phyloP scores from a whole-genome alignment of 2,329 filamentous ascomycete genomes.

The Fusarium nurragi region DNA sequence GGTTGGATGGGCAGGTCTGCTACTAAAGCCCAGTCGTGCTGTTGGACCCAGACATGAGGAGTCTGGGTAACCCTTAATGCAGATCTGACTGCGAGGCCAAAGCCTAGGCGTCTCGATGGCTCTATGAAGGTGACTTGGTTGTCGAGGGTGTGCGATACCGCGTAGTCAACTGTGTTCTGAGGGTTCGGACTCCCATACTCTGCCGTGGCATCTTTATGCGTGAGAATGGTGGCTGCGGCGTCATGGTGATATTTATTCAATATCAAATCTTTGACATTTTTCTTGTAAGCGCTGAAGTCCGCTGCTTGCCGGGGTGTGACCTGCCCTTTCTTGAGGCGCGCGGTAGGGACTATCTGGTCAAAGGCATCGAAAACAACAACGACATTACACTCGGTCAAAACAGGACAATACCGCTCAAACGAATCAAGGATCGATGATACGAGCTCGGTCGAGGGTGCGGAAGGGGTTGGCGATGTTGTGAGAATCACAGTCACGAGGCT shows the following conservation, averaged over 20 bases:
- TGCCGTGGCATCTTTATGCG: slow-evolving; percentile 46
- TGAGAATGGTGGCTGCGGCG: not conserved
- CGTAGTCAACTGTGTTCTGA: slow-evolving; percentile 51
- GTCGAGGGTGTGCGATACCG: slow-evolving; percentile 49
- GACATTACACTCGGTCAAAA: slow-evolving; percentile 54
- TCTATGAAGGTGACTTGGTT: slow-evolving; percentile 60
- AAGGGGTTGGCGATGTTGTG: slow-evolving; percentile 66
- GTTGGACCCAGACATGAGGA: slow-evolving; percentile 66
- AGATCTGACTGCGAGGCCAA: slow-evolving; percentile 63
- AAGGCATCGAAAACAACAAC: slow-evolving; percentile 64
- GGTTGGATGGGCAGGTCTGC: slow-evolving; percentile 55
- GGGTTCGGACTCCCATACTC: slow-evolving; percentile 57
- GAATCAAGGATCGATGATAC: slow-evolving; percentile 58
- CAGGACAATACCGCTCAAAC: slow-evolving; percentile 55
- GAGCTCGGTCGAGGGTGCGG: slow-evolving; percentile 62
- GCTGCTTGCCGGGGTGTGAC: slow-evolving; percentile 58
- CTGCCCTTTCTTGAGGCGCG: slow-evolving; percentile 63
- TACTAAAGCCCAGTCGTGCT: slow-evolving; percentile 65
- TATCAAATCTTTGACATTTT: slow-evolving; percentile 56
- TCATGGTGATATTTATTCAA: slow-evolving; percentile 28
- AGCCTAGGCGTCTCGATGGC: slow-evolving; percentile 58
- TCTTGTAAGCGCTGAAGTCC: slow-evolving; percentile 57
- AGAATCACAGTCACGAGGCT: slow-evolving; percentile 52
- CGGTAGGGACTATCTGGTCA: slow-evolving; percentile 55
- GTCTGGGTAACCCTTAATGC: slow-evolving; percentile 58